Base-by-base conservation (phyloP, 345 rosid species). In the Acer saccharum region DNA sequence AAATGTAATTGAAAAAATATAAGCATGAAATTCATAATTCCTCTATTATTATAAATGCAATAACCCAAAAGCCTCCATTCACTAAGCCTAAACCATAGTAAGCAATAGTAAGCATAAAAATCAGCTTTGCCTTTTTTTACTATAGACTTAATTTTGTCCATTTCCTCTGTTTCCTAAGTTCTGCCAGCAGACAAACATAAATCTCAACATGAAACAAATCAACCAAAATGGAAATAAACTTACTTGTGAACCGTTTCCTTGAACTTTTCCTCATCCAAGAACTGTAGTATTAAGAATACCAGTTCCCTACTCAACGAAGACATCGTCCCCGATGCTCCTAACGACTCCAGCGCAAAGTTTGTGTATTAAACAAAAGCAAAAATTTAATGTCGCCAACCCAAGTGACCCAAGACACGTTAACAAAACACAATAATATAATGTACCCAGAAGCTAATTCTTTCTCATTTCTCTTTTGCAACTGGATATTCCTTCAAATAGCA, bases 301-400 rank as follows among this genome's bases (percentile, higher is more conserved):
- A 88, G 78, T 85, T 89, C 93, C 83, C 93, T 89, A 79, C 91
- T 89, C 58, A 89, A 76, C 74, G 93, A 90, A 23, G 93, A 90
- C 91, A 90, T 89, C 9, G 82, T 87, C 80, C 86, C 86, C 64
- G 83, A 81, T 60, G 82, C 75, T 68, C 87, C 84, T 82, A 86
- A 60, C 65, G 85, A 83, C 79, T 86, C 89, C 87, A 86, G 87
- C 54, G 86, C 84, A 86, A 78, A 75, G 74, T 74, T 81, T 35
- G 20, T 44, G 60, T 62, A 55, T 52, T 43, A 77, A 27, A 79
- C 68, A 68, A 61, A 65, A 61, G 2, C 66, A 21, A 46, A 39
- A 77, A 77, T 57, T 69, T 46, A 46, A 46, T 46, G 54, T 35
- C 27, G 35, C 65, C 73, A 75, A 73, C 57, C 63, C 67, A 77